phyloP scores from a whole-genome alignment of 2,329 filamentous ascomycete genomes.

The Colletotrichum falcatum region DNA sequence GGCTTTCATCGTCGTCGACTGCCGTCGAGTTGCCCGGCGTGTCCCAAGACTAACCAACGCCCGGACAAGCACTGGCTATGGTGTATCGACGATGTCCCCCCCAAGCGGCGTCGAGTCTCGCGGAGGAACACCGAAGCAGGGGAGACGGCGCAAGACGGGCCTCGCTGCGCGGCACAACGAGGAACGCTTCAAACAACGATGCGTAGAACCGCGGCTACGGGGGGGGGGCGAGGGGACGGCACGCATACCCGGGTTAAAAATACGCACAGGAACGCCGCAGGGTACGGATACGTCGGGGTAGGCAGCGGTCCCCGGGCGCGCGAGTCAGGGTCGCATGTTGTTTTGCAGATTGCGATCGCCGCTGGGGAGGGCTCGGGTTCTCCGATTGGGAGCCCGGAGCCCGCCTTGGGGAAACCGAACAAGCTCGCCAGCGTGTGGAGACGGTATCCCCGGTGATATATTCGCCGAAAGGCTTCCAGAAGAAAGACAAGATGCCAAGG shows the following conservation, averaged over 20 bases:
- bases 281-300: accelerated
- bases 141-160: not conserved
- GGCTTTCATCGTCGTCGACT: too few relatives aligned
- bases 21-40: too few relatives aligned
- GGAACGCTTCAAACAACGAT: too few relatives aligned
- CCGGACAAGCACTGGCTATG: too few relatives aligned
- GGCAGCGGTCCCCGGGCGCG: not conserved
- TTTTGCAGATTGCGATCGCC: not conserved
- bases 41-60: too few relatives aligned
- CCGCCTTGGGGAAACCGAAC: too few relatives aligned
- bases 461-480: not conserved
- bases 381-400: not conserved
- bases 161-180: too few relatives aligned
- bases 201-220: too few relatives aligned
- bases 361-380: not conserved
- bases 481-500: not conserved
- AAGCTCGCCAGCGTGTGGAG: not conserved
- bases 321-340: not conserved
- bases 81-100: too few relatives aligned
- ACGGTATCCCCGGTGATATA: not conserved
- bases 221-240: too few relatives aligned
- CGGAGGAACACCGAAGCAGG: not conserved
- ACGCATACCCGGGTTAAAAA: not conserved
- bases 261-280: not conserved
- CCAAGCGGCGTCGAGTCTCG: not conserved